These are phyloP conservation scores for Cladophialophora immunda DNA, from an alignment of 2,329 filamentous ascomycete species.

Conservation along the genomic window DNA sequence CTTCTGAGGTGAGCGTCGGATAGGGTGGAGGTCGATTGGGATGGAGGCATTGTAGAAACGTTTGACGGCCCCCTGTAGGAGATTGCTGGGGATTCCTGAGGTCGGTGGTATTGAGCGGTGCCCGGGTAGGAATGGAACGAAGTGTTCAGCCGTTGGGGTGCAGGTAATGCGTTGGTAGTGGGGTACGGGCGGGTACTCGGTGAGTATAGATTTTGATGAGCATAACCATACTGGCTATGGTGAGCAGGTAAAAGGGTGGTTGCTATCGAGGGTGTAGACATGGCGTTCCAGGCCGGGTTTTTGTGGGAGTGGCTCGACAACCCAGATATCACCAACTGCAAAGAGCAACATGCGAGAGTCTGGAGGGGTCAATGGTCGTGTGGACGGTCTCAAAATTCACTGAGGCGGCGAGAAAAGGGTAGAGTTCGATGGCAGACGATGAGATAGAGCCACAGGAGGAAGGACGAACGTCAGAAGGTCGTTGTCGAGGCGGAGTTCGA, in stretches of 20 bases:
- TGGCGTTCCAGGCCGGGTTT: constrained; percentile 48
- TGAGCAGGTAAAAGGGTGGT: constrained; percentile 76
- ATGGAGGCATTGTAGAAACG: constrained; percentile 47
- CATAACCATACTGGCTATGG: constrained; percentile 70
- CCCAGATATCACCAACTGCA: constrained; percentile 30
- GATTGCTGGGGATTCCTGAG: constrained; percentile 35
- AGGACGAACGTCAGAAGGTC: constrained; percentile 14
- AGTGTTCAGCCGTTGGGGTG: constrained; percentile 52
- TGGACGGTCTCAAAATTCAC: constrained; percentile 2
- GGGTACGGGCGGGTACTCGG: constrained; percentile 59
- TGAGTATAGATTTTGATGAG: constrained; percentile 65
- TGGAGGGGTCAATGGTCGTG: constrained; percentile 1
- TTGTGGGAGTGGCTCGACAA: constrained; percentile 34
- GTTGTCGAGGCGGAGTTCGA: constrained; percentile 27
- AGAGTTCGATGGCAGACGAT: constrained; percentile 3
- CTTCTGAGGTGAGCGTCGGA: constrained; percentile 51
- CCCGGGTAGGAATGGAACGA: constrained; percentile 53
- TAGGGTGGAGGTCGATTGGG: constrained; percentile 50
- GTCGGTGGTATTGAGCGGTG: constrained; percentile 43
- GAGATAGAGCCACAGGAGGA: not conserved
- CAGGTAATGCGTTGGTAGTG: constrained; percentile 54
- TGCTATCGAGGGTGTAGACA: constrained; percentile 84
- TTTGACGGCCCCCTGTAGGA: constrained; percentile 49
- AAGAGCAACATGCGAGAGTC: constrained; percentile 32
- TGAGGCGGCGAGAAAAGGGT: constrained; percentile 7